Base-by-base conservation (phyloP, 345 rosid genomes). In the Ceriops zippeliana region DNA sequence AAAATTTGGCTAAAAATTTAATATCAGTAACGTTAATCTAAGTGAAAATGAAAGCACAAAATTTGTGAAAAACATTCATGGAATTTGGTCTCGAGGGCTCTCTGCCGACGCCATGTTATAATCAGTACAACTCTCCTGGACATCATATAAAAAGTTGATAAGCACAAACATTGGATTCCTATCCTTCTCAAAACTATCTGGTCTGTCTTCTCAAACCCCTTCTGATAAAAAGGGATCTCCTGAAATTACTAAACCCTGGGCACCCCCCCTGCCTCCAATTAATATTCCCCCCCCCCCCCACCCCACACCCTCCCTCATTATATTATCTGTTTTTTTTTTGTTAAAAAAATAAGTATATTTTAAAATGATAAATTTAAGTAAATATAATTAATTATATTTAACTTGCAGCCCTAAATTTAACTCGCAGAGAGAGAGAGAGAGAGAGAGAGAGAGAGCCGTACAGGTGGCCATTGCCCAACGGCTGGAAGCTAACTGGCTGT, bases 141-240 rank as follows among this genome's bases (percentile, higher is more conserved):
- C 6, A 32, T 30, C 11, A 6, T 49, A 2, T 1, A 65, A 22
- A 53, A 51, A 5, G 62, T 16, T 35, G 35, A 24, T 4, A 27
- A 34, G 22, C 15, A 13, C 6, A 1, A 11, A 20, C 68, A 62
- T 70, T 37, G 74, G 74, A 62, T 70, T 62, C 62, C 20, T n/a
- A 26, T 59, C 7, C 13, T 21, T 31, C 5, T 22, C n/a, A 34
- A 5, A 3, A 34, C 38, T 9, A 21, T 42, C 4, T 42, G 17
- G 5, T 42, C 20, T 7, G 1, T 8, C 26, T 70, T 56, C 56
- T 53, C 42, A 26, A 63, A 52, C 37, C 19, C 49, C 17, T 11
- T 10, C 61, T 37, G 35, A 5, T 17, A 9, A 67, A 67, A 42
- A 26, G 51, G 75, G 70, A 73, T 80, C 83, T 73, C 76, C 73